Evolutionary conservation across 768 basidiomycete species (phyloP), one percentile per base, ranked within the genome.

Genomic region (Russula compacta): DNA sequence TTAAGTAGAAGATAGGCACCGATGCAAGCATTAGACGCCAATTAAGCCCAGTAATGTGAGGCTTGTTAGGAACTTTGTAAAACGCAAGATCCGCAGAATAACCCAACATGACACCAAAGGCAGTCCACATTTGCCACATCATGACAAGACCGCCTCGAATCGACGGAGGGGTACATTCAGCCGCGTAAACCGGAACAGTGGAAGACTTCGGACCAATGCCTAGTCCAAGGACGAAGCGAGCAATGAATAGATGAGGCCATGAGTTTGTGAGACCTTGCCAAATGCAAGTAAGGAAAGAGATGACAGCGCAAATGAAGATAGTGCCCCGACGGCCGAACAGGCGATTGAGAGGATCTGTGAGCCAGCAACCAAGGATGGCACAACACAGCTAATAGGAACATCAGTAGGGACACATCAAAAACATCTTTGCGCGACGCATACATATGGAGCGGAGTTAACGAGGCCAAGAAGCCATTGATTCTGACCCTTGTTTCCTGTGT

Each of bases 61-160:
- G 70, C 19, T 65, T 72, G 63, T 83, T 75, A 12, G 74, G 72
- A 15, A 86, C 79, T 61, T 77, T 73, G 68, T 73, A 83, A 53
- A 92, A 80, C 32, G 74, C 76, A 50, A 91, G 71, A 71, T 88
- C 87, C 65, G 85, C 78, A 51, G 78, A 77, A 68, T 83, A 85
- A 21, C 89, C 89, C 4, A 91, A 60, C 74, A 84, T 80, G 72
- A 92, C 89, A 61, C 91, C 91, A 68, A 92, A 92, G 0, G 88
- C 89, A 3, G 89, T 91, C 89, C 89, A 92, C 76, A 89, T 78
- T 72, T 92, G 89, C 73, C 93, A 95, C 69, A 83, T 87, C 92
- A 94, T 95, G 60, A 92, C 89, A 33, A 95, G 81, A 1, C 85
- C 92, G 59, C 93, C 93, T 67, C 94, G 84, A 59, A 98, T 91